These are phyloP conservation scores for Pistacia integerrima DNA, from an alignment of 345 rosid genomes.

Conservation along the genomic window DNA sequence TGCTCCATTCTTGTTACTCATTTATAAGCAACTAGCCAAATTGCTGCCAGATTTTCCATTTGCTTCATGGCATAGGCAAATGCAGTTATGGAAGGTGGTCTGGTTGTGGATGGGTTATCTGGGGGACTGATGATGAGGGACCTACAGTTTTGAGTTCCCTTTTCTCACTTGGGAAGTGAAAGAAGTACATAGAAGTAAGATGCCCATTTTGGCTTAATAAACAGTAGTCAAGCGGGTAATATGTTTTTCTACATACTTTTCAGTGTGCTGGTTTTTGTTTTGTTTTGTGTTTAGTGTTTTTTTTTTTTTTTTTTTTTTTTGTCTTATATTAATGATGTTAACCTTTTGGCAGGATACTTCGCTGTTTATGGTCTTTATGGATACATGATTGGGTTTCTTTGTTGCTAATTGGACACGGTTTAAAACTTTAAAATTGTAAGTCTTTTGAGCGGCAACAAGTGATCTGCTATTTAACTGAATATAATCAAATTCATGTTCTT, in stretches of 20 bases:
- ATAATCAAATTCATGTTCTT: constrained; percentile 25
- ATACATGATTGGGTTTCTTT: constrained; percentile 47
- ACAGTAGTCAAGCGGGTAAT: constrained; percentile 51
- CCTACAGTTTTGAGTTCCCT: constrained; percentile 28
- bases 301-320: constrained; percentile 24
- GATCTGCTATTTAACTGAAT: constrained; percentile 26
- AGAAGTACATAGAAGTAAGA: constrained; percentile 32
- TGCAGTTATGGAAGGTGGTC: constrained; percentile 23
- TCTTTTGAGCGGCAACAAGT: constrained; percentile 40
- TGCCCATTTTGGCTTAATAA: constrained; percentile 38
- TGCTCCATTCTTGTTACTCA: constrained; percentile 35
- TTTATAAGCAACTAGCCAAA: constrained; percentile 28
- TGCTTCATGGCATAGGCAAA: constrained; percentile 21
- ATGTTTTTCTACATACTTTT: constrained; percentile 21
- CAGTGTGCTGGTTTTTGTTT: constrained; percentile 29
- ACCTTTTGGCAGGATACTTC: constrained; percentile 62
- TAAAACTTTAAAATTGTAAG: constrained; percentile 32
- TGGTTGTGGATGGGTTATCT: constrained; percentile 32
- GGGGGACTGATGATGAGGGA: constrained; percentile 34
- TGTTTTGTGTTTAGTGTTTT: constrained; percentile 5
- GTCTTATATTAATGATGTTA: constrained; percentile 37
- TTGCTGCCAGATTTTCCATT: constrained; percentile 9
- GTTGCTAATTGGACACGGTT: constrained; percentile 42
- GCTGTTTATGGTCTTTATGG: constrained; percentile 32
- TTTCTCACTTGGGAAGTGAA: constrained; percentile 32